Conservation (phyloP, 768 basidiomycete species). For the Termitomyces sp. region DNA sequence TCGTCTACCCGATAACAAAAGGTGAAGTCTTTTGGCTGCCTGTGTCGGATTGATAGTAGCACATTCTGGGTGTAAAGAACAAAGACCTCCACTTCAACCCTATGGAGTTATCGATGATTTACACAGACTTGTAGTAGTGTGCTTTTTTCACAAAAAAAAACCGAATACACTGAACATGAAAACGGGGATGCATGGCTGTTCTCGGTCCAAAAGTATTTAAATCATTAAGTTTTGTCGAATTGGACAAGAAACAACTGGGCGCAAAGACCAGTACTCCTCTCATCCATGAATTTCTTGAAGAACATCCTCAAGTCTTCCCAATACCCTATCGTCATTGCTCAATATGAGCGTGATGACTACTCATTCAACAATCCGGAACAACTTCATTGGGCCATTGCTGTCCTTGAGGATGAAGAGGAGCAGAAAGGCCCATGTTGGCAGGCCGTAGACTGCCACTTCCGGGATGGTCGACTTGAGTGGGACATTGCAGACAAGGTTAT, state of each 20-base stretch:
- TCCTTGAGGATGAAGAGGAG: constrained; percentile 1
- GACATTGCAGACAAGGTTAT: not conserved
- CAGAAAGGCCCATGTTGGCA: constrained; percentile 7
- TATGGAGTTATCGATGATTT: not conserved
- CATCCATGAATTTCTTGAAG: not conserved
- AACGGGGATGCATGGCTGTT: not conserved
- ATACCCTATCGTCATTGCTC: constrained; percentile 6
- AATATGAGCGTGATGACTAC: constrained; percentile 9
- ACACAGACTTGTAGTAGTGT: not conserved
- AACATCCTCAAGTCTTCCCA: not conserved
- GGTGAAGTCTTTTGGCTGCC: not conserved
- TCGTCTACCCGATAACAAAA: not conserved
- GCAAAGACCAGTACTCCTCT: not conserved
- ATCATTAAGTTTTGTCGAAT: not conserved
- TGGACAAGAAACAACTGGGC: not conserved
- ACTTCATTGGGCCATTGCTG: constrained; percentile 7
- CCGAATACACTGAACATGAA: not conserved
- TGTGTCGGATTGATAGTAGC: not conserved
- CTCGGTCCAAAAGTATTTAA: not conserved
- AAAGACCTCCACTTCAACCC: not conserved
- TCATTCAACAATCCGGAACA: constrained; percentile 1
- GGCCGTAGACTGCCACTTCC: constrained; percentile 2
- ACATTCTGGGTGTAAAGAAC: not conserved
- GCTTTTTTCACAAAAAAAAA: not conserved
- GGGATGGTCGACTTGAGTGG: constrained; percentile 4